phyloP scores from a whole-genome alignment of 2,329 filamentous ascomycete genomes.

The Botrytis fragariae region DNA sequence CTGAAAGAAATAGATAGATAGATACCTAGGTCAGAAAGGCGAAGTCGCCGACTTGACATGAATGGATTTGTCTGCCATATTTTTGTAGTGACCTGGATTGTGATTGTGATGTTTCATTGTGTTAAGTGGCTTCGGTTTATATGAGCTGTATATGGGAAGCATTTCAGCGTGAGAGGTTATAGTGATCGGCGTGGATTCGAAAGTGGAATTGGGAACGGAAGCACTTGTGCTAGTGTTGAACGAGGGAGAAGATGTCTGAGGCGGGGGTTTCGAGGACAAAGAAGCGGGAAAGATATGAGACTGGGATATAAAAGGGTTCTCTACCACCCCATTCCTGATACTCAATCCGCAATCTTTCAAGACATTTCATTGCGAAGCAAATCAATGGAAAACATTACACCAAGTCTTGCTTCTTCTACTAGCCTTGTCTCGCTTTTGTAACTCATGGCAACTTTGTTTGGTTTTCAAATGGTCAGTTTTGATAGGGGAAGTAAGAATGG shows the following conservation, averaged over 20 bases:
- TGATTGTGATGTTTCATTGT: neutral
- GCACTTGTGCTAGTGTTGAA: neutral
- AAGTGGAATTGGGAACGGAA: neutral
- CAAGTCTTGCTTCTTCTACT: too few species aligned
- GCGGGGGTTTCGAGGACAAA: neutral
- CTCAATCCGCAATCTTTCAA: too few species aligned
- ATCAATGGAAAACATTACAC: too few species aligned
- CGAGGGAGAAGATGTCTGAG: neutral
- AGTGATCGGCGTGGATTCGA: neutral
- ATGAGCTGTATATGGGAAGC: neutral
- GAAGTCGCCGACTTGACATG: conserved; percentile 16
- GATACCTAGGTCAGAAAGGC: conserved; percentile 16
- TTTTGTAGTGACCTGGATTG: neutral
- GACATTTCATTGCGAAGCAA: too few species aligned
- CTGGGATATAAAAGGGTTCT: neutral
- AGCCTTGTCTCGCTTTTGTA: too few species aligned
- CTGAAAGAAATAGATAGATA: conserved; percentile 15
- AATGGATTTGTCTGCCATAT: conserved; percentile 15
- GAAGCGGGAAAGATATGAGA: neutral
- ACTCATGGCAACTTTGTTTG: too few species aligned
- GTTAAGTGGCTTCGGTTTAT: neutral
- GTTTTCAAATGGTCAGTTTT: too few species aligned
- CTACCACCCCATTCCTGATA: neutral
- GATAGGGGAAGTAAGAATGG: too few species aligned
- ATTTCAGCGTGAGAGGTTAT: neutral